Conservation (phyloP, 2,329 filamentous ascomycete species). For the Calonectria pteridis region DNA sequence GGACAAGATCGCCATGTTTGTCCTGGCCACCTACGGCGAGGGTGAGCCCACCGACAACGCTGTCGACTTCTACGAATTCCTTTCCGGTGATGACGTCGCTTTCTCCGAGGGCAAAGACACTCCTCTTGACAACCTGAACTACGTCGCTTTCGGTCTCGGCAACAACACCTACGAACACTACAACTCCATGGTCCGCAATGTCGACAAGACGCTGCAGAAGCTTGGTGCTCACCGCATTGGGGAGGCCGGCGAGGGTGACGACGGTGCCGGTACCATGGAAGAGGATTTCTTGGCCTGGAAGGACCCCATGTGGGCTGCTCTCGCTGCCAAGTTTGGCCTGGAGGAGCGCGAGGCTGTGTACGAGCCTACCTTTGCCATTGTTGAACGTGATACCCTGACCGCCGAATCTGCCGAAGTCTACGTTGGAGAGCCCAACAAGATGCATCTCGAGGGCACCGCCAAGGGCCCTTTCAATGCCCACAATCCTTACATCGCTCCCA, state of each 20-base stretch:
- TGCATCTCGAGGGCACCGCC: constrained; percentile 86
- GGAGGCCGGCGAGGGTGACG: constrained; percentile 92
- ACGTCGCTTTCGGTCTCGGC: constrained; percentile 94
- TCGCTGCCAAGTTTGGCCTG: constrained; percentile 85
- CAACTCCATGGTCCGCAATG: constrained; percentile 96
- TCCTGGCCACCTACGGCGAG: constrained; percentile 97
- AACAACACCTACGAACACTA: constrained; percentile 99
- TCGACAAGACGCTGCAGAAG: constrained; percentile 84
- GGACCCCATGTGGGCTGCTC: constrained; percentile 95
- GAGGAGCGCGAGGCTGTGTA: constrained; percentile 97
- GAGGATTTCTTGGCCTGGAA: constrained; percentile 99
- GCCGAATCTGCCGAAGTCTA: constrained; percentile 86
- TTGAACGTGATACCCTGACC: constrained; percentile 79
- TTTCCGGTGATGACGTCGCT: constrained; percentile 82
- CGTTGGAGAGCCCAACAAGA: constrained; percentile 95
- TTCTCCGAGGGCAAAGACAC: constrained; percentile 83
- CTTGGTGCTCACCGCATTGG: constrained; percentile 89
- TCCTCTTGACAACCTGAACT: constrained; percentile 86
- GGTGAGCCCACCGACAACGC: constrained; percentile 99
- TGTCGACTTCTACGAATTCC: constrained; percentile 98
- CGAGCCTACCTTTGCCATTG: constrained; percentile 89
- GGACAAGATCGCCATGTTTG: constrained; percentile 94
- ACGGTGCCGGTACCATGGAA: constrained; percentile 99
- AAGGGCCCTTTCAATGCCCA: constrained; percentile 96
- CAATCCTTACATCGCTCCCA: constrained; percentile 96